A percentile compares a stretch with the other conserved stretches of the same genome.
Conservation (phyloP, 805 yeast genomes). For the Deakozyma indianensis region DNA sequence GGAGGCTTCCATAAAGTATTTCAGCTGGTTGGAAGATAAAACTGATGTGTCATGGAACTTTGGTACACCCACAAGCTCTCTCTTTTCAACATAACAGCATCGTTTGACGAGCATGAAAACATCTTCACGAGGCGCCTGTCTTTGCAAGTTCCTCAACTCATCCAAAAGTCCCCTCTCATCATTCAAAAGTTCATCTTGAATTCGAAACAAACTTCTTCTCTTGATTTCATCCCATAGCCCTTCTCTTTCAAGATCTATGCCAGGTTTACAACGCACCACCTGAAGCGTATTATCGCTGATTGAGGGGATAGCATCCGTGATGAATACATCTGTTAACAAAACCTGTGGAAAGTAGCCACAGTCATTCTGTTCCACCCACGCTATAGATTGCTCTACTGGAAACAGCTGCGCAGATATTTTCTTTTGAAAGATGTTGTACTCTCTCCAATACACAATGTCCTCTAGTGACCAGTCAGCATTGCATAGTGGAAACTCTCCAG, state of each 20-base stretch:
- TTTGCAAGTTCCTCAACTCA: neutral
- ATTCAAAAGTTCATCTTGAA: neutral
- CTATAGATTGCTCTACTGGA: neutral
- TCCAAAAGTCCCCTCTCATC: neutral
- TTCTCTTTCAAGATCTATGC: neutral
- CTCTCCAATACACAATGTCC: neutral
- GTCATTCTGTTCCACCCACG: neutral
- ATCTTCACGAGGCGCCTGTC: neutral
- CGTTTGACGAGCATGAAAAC: neutral
- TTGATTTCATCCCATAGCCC: neutral
- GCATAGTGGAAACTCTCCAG: neutral
- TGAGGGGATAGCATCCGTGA: neutral
- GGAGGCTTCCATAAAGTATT: neutral
- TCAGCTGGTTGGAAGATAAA: neutral
- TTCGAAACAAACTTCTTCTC: neutral
- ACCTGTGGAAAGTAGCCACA: neutral
- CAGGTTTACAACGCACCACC: neutral
- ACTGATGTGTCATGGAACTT: neutral
- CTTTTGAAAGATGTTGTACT: neutral
- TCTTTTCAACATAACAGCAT: neutral
- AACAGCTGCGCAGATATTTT: neutral
- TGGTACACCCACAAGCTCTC: neutral
- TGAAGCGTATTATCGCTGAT: neutral
- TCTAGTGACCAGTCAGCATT: neutral
- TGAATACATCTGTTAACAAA: neutral